Evolutionary conservation across 805 yeast genomes (phyloP).

Genomic region (Komagataella pseudopastoris): DNA sequence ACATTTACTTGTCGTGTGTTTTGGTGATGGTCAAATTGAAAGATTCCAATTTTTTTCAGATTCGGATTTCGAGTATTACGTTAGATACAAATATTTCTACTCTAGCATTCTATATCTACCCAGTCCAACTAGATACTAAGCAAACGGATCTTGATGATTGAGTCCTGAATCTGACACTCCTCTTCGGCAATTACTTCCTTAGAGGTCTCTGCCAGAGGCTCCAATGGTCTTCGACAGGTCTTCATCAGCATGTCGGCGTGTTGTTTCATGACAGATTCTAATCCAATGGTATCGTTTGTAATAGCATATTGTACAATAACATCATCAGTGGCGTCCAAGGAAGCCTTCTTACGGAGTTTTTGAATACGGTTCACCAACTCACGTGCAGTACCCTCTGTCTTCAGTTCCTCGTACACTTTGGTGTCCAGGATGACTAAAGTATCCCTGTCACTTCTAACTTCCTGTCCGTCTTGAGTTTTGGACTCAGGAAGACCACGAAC

Average conservation of each 20-base stretch:
- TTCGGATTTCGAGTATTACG: not conserved
- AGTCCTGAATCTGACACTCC: constrained; percentile 73
- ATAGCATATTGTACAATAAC: constrained; percentile 74
- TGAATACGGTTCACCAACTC: constrained; percentile 95
- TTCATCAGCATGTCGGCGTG: constrained; percentile 64
- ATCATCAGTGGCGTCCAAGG: constrained; percentile 90
- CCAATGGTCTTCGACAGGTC: constrained; percentile 58
- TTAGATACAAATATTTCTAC: not conserved
- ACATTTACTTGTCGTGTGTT: not conserved
- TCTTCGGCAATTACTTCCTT: constrained; percentile 65
- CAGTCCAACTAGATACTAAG: constrained; percentile 37
- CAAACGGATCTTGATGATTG: constrained; percentile 66
- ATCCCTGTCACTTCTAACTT: constrained; percentile 78
- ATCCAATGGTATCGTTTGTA: constrained; percentile 53
- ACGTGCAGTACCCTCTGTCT: constrained; percentile 91
- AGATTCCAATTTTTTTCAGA: not conserved
- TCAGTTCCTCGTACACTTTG: constrained; percentile 74
- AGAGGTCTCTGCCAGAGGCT: constrained; percentile 25
- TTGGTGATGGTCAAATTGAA: not conserved
- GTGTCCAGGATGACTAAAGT: constrained; percentile 85
- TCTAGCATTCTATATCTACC: not conserved
- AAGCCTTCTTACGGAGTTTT: constrained; percentile 92
- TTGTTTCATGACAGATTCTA: constrained; percentile 44
- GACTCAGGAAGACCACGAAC: constrained; percentile 76
- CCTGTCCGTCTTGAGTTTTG: constrained; percentile 56